Percentiles rank a stretch among this genome's conserved stretches.
These are phyloP conservation scores for Solanum boliviense DNA, from an alignment of 257 asterid genomes.

Conservation along the genomic window DNA sequence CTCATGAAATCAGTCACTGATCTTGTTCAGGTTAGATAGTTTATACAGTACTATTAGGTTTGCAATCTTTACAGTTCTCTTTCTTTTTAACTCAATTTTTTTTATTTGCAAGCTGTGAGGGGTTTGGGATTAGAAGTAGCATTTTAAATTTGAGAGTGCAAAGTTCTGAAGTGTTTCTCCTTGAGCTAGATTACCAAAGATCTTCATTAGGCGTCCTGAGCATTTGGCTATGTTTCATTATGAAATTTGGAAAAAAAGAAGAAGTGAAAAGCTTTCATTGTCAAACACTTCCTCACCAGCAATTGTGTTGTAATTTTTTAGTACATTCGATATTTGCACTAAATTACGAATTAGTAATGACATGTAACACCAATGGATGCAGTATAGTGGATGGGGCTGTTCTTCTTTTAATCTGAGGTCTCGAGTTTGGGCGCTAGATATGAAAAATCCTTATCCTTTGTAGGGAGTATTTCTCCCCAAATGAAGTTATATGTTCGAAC, in stretches of 20 bases:
- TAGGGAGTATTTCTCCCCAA: too few species aligned
- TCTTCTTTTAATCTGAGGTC: neutral
- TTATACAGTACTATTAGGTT: neutral
- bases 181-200: too few species aligned
- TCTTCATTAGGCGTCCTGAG: neutral
- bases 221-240: neutral
- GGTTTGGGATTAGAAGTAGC: neutral
- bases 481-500: too few species aligned
- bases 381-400: too few species aligned
- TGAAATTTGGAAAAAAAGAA: neutral
- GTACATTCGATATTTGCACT: too few species aligned
- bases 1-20: neutral
- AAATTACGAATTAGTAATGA: neutral
- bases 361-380: too few species aligned
- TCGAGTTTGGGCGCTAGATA: rapidly evolving
- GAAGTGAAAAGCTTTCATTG: neutral
- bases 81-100: neutral
- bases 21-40: neutral
- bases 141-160: too few species aligned
- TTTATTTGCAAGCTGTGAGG: neutral
- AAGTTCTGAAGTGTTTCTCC: too few species aligned
- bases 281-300: neutral
- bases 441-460: neutral
- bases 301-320: neutral
- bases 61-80: neutral